A percentile compares a stretch with the other conserved stretches of the same genome.
phyloP scores from a whole-genome alignment of 2,329 filamentous ascomycete species.

The Knoxdaviesia capensis region DNA sequence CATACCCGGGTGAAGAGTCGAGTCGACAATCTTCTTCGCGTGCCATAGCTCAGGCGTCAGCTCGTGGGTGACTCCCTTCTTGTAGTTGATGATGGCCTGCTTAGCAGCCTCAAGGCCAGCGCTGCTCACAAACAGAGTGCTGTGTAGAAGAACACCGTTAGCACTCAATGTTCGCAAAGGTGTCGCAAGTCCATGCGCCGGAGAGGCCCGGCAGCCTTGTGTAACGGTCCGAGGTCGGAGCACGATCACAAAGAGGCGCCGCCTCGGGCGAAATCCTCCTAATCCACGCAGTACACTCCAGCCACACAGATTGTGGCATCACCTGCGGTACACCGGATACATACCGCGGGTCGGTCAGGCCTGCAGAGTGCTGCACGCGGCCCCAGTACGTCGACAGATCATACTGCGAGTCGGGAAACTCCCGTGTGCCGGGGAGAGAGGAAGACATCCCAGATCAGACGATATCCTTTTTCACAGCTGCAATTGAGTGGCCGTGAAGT shows the following conservation, averaged over 20 bases:
- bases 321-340: too few species aligned
- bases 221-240: too few species aligned
- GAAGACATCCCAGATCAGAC: slow-evolving; percentile 30
- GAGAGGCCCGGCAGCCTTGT: too few species aligned
- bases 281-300: too few species aligned
- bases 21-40: slow-evolving; percentile 94
- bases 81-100: slow-evolving; percentile 62
- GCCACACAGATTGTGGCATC: too few species aligned
- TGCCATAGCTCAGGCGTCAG: slow-evolving; percentile 89
- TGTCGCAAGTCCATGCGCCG: slow-evolving; percentile 16
- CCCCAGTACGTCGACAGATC: slow-evolving; percentile 90
- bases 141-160: slow-evolving; percentile 15
- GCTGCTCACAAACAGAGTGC: slow-evolving; percentile 66
- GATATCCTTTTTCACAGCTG: too few species aligned
- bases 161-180: background rate
- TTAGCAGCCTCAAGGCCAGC: slow-evolving; percentile 74
- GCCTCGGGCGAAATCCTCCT: too few species aligned
- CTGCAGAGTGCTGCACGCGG: slow-evolving; percentile 71
- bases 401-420: slow-evolving; percentile 80
- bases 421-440: slow-evolving; percentile 47
- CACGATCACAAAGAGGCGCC: too few species aligned
- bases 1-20: slow-evolving; percentile 83
- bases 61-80: slow-evolving; percentile 53
- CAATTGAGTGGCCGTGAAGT: too few species aligned
- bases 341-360: slow-evolving; percentile 88